Base-by-base conservation (phyloP, 495 filamentous ascomycete genomes). In the Hypoxylon subgilvum region DNA sequence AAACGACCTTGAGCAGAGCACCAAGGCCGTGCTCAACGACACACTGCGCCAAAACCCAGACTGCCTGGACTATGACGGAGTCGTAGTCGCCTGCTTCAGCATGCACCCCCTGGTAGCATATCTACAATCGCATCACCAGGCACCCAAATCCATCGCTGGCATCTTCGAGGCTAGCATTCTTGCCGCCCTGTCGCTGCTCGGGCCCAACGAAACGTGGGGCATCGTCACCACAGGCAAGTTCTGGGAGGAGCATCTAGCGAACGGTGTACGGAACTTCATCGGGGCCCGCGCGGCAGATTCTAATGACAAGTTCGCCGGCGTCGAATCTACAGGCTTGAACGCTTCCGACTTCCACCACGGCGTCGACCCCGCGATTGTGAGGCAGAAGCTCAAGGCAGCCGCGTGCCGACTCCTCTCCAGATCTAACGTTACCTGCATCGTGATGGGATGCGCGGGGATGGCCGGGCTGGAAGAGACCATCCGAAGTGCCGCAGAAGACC, bases 391-490 rank as follows among this genome's bases (percentile, higher is more conserved):
- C 60, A 84, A 75, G 55, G 83, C 85, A 9, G 92, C 89, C 4
- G 87, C 87, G 6, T 79, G 77, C 66, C 73, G 80, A 40, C 69
- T 96, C 28, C 69, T 96, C 18, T 70, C 72, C 14, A 74, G 74
- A 6, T 78, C 82, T 0, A 56, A 71, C 3, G 85, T 92, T 0
- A 81, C 81, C 21, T 82, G 88, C 54, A 84, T 91, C 18, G 82
- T 90, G 51, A 78, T 90, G 73, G 88, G 87, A 1, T 96, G 92
- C 75, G 93, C 92, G 32, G 93, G 94, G 3, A 96, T 97, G 94
- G 87, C 84, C 17, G 94, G 93, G 9, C 82, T 97, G 76, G 88
- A 93, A 49, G 80, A 86, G 50, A 87, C 88, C 42, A 90, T 96
- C 36, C 79, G 87, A 43, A 81, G 82, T 30, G 87, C 86, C 1